A percentile compares a stretch with the other conserved stretches of the same genome.
phyloP scores from a whole-genome alignment of 495 filamentous ascomycete species.

The Talaromyces adpressus region DNA sequence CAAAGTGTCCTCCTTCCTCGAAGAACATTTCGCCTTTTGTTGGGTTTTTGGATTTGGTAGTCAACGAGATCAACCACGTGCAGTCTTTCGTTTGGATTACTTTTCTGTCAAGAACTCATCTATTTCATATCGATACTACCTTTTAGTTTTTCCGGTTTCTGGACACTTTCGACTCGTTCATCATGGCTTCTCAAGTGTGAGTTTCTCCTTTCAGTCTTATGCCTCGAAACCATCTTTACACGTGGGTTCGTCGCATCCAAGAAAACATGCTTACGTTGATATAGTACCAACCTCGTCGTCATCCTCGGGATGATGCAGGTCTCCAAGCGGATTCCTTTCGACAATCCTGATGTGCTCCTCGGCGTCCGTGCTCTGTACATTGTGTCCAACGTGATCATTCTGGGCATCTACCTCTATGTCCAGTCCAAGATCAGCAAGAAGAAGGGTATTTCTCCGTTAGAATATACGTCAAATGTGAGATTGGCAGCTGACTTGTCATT shows the following conservation, averaged over 20 bases:
- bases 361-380: slow-evolving; percentile 76
- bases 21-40: not conserved
- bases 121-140: not conserved
- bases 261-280: not conserved
- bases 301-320: slow-evolving; percentile 98
- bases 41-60: not conserved
- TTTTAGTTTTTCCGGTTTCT: not conserved
- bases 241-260: not conserved
- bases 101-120: not conserved
- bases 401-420: slow-evolving; percentile 74
- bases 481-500: not conserved
- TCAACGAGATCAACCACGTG: not conserved
- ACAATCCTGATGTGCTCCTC: slow-evolving; percentile 80
- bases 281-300: slow-evolving; percentile 86
- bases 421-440: slow-evolving; percentile 80
- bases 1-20: not conserved
- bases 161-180: slow-evolving; percentile 13
- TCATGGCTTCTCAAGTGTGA: slow-evolving; percentile 44
- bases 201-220: slow-evolving; percentile 8
- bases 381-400: slow-evolving; percentile 82
- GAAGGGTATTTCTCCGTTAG: slow-evolving; percentile 58
- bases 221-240: not conserved
- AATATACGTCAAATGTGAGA: not conserved
- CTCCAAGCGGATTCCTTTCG: slow-evolving; percentile 91
- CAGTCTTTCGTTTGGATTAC: not conserved